Evolutionary conservation across 768 basidiomycete species (phyloP).

Genomic region (Rhodocollybia butyracea): DNA sequence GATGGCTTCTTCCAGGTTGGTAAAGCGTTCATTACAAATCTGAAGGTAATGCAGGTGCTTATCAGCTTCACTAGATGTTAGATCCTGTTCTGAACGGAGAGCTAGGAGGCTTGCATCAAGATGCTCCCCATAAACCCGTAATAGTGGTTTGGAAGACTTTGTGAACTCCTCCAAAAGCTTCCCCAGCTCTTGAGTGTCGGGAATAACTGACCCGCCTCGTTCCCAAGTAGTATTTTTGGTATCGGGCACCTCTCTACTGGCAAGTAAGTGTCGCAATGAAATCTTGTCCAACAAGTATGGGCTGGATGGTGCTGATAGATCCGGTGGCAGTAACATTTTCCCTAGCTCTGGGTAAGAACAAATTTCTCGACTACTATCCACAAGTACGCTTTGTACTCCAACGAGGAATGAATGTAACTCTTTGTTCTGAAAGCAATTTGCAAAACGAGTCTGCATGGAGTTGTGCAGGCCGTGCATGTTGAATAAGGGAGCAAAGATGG

Average conservation of each 20-base stretch:
- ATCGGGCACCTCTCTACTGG: too few relatives aligned
- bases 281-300: not conserved
- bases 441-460: not conserved
- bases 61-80: too few relatives aligned
- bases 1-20: too few relatives aligned
- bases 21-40: not conserved
- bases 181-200: not conserved
- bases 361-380: too few relatives aligned
- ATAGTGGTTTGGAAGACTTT: conserved; percentile 7
- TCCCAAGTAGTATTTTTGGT: not conserved
- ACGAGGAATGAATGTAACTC: not conserved
- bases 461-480: not conserved
- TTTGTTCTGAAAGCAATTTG: not conserved
- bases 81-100: too few relatives aligned
- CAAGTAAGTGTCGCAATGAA: too few relatives aligned
- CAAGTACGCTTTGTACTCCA: not conserved
- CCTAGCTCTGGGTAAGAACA: not conserved
- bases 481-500: not conserved
- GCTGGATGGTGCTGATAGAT: not conserved
- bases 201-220: not conserved
- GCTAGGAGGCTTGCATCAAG: conserved; percentile 10
- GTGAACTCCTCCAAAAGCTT: not conserved
- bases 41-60: not conserved
- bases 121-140: conserved; percentile 11
- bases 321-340: not conserved